phyloP scores from a whole-genome alignment of 176 grass and related monocot species.

The Bromus sterilis region DNA sequence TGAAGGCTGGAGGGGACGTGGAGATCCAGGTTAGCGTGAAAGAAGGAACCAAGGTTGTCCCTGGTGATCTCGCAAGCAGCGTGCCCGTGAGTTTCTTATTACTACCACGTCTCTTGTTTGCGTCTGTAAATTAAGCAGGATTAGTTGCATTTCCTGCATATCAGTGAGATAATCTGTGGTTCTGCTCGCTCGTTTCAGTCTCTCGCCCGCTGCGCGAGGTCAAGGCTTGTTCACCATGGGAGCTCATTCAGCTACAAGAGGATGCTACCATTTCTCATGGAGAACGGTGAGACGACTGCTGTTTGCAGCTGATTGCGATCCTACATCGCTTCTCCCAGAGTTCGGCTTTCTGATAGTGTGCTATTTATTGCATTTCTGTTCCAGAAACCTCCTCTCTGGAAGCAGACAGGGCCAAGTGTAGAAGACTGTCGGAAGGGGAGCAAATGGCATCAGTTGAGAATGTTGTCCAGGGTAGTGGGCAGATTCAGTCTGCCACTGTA shows the following conservation, averaged over 20 bases:
- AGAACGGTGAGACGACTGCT: conserved; percentile 41
- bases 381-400: conserved; percentile 26
- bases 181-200: conserved; percentile 34
- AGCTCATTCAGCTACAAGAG: conserved; percentile 86
- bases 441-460: neutral
- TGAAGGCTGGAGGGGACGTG: neutral
- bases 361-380: conserved; percentile 6
- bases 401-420: conserved; percentile 4
- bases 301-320: neutral
- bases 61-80: neutral
- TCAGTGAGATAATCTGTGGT: neutral
- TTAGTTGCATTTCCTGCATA: neutral
- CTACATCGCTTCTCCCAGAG: neutral
- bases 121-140: neutral
- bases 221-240: conserved; percentile 46
- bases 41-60: neutral
- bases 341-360: conserved; percentile 1
- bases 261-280: conserved; percentile 79
- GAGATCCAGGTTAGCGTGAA: neutral
- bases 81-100: conserved; percentile 14
- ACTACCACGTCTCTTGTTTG: neutral
- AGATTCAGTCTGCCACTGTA: neutral
- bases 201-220: conserved; percentile 29
- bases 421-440: neutral
- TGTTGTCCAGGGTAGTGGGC: neutral